Conservation (phyloP, 495 filamentous ascomycete genomes). For the Talaromyces trachyspermus region DNA sequence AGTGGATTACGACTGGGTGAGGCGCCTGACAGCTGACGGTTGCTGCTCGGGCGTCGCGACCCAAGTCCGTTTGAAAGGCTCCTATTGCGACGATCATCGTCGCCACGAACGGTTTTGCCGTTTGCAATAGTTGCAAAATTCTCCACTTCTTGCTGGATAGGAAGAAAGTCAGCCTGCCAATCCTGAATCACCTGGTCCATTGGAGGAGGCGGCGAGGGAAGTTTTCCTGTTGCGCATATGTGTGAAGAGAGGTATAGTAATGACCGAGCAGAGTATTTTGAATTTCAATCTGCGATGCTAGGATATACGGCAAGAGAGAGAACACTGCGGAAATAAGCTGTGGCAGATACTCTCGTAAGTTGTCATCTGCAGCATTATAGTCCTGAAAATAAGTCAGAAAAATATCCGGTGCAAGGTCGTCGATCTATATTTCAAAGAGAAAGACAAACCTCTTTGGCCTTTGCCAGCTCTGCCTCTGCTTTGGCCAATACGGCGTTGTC, state of each 20-base stretch:
- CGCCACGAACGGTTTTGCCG: conserved; percentile 66
- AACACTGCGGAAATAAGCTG: conserved; percentile 67
- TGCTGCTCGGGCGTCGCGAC: conserved; percentile 15
- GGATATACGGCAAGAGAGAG: conserved; percentile 70
- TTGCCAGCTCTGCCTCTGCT: conserved; percentile 67
- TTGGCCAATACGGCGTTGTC: conserved; percentile 72
- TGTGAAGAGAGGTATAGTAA: conserved; percentile 76
- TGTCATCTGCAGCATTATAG: conserved; percentile 75
- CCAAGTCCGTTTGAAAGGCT: conserved; percentile 15
- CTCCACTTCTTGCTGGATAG: conserved; percentile 65
- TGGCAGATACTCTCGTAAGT: conserved; percentile 68
- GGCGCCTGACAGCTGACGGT: conserved; percentile 3
- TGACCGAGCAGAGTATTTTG: conserved; percentile 79
- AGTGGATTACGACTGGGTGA: conserved; percentile 7
- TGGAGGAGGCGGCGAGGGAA: conserved; percentile 66
- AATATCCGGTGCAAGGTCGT: neutral
- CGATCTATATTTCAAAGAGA: neutral
- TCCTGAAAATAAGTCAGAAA: conserved; percentile 43
- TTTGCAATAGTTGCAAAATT: conserved; percentile 58
- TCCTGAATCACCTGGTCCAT: conserved; percentile 63
- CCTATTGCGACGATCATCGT: conserved; percentile 29
- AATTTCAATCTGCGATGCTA: conserved; percentile 65
- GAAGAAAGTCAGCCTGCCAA: conserved; percentile 61
- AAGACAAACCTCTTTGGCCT: conserved; percentile 50
- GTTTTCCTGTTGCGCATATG: conserved; percentile 62